Base-by-base conservation (phyloP, 495 filamentous ascomycete species). In the Chlorociboria aeruginascens region DNA sequence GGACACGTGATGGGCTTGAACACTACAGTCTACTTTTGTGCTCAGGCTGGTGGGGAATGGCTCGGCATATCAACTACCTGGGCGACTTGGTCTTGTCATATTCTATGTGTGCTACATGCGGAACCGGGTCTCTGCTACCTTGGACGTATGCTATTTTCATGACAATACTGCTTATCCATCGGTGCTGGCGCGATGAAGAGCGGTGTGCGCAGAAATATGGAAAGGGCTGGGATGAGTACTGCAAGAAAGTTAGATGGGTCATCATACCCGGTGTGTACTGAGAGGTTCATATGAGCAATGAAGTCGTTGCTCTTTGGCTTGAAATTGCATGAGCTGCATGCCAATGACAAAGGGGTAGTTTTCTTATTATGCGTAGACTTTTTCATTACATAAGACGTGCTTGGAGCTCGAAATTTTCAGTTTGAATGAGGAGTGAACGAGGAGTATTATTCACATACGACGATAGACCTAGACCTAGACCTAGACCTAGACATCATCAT, bases 21-120 rank as follows among this genome's bases (percentile, higher is more conserved):
- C 69, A 69, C 44, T 52, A 65, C 32, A 64, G 61, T 3, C 44
- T 71, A 2, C 63, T 73, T 31, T 53, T 71, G 31, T 68, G 61
- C 41, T 70, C 66, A 29, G 70, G 71, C 8, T 74, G 71, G 68
- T 73, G 71, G 71, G 70, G 69, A 31, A 45, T 64, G 11, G 62
- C 62, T 8, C 64, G 71, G 45, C 71, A 74, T 43, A 62, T 68
- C 7, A 74, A 74, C 42, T 74, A 73, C 35, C 49, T 68, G 8
- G 71, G 67, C 8, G 71, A 73, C 48, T 48, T 74, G 20, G 52
- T 71, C 20, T 53, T 70, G 32, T 61, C 64, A 6, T 72, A 63
- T 45, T 56, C 64, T 9, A 63, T 62, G 50, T 71, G 69, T 50
- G 69, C 67, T 8, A 49, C 62, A 16, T 68, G 68, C 30, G 71